Evolutionary conservation across 495 filamentous ascomycete genomes (phyloP).

Genomic region (Neurospora sp.): DNA sequence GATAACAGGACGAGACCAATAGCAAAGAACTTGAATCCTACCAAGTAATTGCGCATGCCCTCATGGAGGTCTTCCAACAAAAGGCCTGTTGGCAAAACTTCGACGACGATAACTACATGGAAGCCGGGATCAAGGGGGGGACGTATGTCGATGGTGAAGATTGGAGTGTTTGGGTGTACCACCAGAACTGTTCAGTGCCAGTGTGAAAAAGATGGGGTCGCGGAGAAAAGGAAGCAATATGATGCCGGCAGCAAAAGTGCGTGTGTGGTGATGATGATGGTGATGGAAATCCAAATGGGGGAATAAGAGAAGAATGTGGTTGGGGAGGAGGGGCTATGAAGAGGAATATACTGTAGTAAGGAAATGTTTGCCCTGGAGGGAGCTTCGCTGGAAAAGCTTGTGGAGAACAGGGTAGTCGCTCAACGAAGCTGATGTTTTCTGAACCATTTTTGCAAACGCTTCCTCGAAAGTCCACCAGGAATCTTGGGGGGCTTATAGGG

Average conservation of each 20-base stretch:
- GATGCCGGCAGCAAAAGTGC: background rate
- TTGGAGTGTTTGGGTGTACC: background rate
- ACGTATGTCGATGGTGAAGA: background rate
- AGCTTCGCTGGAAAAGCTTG: background rate
- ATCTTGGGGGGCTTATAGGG: background rate
- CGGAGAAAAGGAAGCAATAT: background rate
- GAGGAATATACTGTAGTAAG: background rate
- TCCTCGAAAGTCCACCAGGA: background rate
- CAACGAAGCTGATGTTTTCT: background rate
- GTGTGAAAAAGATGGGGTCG: background rate
- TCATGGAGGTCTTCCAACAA: background rate
- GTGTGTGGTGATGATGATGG: background rate
- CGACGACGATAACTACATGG: background rate
- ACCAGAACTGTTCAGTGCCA: background rate
- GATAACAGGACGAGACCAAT: background rate
- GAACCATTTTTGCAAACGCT: background rate
- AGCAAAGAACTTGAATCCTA: background rate
- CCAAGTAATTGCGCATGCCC: background rate
- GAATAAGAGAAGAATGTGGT: background rate
- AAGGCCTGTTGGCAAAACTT: background rate
- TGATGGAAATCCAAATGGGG: background rate
- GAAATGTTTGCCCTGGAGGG: background rate
- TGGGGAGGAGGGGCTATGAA: no score
- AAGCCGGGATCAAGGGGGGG: background rate
- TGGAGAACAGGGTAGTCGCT: background rate